Conservation (phyloP, 2,329 filamentous ascomycete genomes). For the Fusarium sulawesiense region DNA sequence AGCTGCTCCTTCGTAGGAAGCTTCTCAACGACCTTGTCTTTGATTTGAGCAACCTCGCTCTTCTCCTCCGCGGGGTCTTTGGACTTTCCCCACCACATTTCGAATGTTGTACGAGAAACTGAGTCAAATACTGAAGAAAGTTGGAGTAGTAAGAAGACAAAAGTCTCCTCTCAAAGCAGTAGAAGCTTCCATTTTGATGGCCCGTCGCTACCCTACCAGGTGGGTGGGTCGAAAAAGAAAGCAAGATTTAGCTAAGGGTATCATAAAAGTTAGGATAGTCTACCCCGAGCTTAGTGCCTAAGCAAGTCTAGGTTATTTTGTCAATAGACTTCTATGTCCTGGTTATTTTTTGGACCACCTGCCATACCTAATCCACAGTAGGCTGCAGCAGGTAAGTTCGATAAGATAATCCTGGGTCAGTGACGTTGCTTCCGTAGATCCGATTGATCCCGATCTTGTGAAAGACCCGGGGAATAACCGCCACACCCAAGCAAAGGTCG, state of each 20-base stretch:
- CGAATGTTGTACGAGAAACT: neutral
- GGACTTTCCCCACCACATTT: slow-evolving; percentile 60
- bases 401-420: neutral
- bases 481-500: neutral
- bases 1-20: slow-evolving; percentile 64
- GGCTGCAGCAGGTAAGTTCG: slow-evolving; percentile 5
- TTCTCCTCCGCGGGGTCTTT: slow-evolving; percentile 49
- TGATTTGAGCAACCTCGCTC: slow-evolving; percentile 38
- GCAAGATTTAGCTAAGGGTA: too few relatives aligned
- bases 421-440: slow-evolving; percentile 44
- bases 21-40: slow-evolving; percentile 58
- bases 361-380: slow-evolving; percentile 8
- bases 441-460: slow-evolving; percentile 41
- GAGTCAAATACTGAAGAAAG: neutral
- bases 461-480: slow-evolving; percentile 48
- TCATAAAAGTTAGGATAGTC: too few relatives aligned
- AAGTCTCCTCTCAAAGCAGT: slow-evolving; percentile 4
- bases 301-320: too few relatives aligned
- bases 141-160: slow-evolving; percentile 4
- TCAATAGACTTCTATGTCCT: too few relatives aligned
- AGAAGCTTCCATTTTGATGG: slow-evolving; percentile 34
- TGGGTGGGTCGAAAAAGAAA: too few relatives aligned
- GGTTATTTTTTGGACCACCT: too few relatives aligned
- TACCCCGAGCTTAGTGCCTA: too few relatives aligned
- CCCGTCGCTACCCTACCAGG: slow-evolving; percentile 21